These are phyloP conservation scores for Viola pubescens DNA, from an alignment of 441 rosid genomes.

Conservation along the genomic window DNA sequence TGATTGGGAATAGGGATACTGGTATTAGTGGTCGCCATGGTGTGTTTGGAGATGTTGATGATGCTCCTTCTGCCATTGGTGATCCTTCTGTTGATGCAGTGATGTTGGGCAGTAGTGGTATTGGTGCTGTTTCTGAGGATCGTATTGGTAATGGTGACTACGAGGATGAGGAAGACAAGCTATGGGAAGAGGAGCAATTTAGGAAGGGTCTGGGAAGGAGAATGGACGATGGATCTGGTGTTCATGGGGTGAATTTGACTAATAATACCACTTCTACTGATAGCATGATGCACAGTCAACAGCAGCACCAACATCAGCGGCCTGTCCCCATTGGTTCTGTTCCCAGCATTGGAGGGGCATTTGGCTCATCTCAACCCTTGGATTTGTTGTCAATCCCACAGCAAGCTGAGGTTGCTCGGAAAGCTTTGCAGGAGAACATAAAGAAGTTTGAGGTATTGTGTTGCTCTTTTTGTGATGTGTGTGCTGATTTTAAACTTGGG, in stretches of 20 bases:
- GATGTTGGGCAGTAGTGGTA: neutral
- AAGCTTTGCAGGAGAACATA: slow-evolving; percentile 52
- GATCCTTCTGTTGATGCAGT: slow-evolving; percentile 11
- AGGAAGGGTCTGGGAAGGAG: slow-evolving; percentile 85
- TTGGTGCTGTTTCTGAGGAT: slow-evolving; percentile 7
- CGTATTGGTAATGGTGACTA: slow-evolving; percentile 23
- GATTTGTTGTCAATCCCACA: slow-evolving; percentile 59
- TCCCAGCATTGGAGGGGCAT: slow-evolving; percentile 46
- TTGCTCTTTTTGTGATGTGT: neutral
- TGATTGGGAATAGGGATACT: slow-evolving; percentile 38
- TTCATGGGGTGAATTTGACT: too few species aligned
- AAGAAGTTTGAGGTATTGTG: slow-evolving; percentile 56
- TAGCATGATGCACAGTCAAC: too few species aligned
- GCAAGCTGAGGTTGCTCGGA: slow-evolving; percentile 67
- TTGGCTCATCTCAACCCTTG: slow-evolving; percentile 35
- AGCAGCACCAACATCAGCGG: too few species aligned
- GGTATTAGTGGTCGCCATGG: slow-evolving; percentile 22
- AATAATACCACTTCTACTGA: too few species aligned
- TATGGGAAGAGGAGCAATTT: slow-evolving; percentile 91
- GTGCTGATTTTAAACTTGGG: neutral
- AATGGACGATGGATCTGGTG: slow-evolving; percentile 41
- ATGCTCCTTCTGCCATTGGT: slow-evolving; percentile 25
- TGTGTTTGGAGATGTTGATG: slow-evolving; percentile 54
- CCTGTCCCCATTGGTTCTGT: slow-evolving; percentile 20
- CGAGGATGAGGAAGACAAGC: slow-evolving; percentile 75